phyloP scores from a whole-genome alignment of 768 basidiomycete species.

The Punctularia strigosozonata region DNA sequence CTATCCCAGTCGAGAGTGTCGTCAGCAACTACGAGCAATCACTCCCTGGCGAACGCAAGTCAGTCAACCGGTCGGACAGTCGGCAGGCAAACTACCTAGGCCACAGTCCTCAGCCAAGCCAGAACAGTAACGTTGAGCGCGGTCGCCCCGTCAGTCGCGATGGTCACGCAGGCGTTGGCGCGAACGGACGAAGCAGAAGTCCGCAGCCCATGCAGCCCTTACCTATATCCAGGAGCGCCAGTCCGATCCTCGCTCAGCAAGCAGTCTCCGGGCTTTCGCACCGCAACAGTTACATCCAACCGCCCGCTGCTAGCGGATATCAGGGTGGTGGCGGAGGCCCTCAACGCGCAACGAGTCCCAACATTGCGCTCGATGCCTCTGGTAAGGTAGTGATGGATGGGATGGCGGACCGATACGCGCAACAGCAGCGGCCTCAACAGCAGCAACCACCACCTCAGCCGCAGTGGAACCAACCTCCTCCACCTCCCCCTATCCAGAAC shows the following conservation, averaged over 20 bases:
- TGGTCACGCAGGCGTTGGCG: slow-evolving; percentile 77
- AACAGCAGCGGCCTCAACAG: slow-evolving; percentile 18
- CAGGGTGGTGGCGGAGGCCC: slow-evolving; percentile 9
- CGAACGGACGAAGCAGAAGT: slow-evolving; percentile 53
- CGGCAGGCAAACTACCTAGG: slow-evolving; percentile 18
- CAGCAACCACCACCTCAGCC: slow-evolving; percentile 19
- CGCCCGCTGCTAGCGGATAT: slow-evolving; percentile 8
- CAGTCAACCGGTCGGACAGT: slow-evolving; percentile 44
- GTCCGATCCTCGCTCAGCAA: slow-evolving; percentile 26
- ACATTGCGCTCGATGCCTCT: slow-evolving; percentile 68
- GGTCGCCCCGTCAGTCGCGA: slow-evolving; percentile 44
- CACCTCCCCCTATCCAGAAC: not conserved
- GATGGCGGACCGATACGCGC: slow-evolving; percentile 43
- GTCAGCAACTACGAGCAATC: slow-evolving; percentile 70
- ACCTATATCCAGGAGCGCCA: slow-evolving; percentile 36
- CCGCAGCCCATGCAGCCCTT: slow-evolving; percentile 23
- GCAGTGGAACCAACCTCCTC: slow-evolving; percentile 7
- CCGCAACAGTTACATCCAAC: not conserved
- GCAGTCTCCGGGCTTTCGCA: not conserved
- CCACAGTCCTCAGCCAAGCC: slow-evolving; percentile 7
- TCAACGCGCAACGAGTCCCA: slow-evolving; percentile 59
- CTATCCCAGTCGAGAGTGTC: slow-evolving; percentile 62
- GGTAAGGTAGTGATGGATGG: slow-evolving; percentile 76
- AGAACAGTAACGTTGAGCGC: slow-evolving; percentile 22
- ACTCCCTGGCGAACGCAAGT: slow-evolving; percentile 75